These are phyloP conservation scores for Tothia fuscella DNA, from an alignment of 2,329 filamentous ascomycete species.

Conservation along the genomic window DNA sequence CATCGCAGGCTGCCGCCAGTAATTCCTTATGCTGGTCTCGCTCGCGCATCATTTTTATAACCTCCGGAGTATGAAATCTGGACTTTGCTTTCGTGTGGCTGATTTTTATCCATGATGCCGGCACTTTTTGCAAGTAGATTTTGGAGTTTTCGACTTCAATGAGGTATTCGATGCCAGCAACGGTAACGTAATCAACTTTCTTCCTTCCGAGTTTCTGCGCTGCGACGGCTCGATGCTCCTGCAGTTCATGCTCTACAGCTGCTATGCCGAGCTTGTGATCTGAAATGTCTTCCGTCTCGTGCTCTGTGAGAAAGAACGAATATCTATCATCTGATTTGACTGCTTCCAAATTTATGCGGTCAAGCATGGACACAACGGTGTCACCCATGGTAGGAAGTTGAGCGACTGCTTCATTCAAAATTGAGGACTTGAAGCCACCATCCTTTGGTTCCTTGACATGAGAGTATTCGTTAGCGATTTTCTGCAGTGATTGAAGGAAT, in stretches of 20 bases:
- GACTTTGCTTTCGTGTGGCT: conserved; percentile 87
- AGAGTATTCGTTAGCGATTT: conserved; percentile 65
- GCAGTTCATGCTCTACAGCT: conserved; percentile 80
- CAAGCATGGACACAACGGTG: conserved; percentile 61
- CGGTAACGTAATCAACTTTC: conserved; percentile 66
- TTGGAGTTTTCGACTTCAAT: conserved; percentile 70
- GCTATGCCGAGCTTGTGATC: conserved; percentile 88
- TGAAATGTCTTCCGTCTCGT: conserved; percentile 80
- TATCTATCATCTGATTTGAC: conserved; percentile 88
- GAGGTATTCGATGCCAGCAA: conserved; percentile 85
- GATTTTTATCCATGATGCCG: conserved; percentile 89
- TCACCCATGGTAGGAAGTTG: conserved; percentile 65
- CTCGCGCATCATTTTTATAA: conserved; percentile 70
- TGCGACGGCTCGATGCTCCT: conserved; percentile 60
- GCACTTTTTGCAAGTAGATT: conserved; percentile 65
- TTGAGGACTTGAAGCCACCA: conserved; percentile 57
- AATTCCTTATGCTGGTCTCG: conserved; percentile 92
- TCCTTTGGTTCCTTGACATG: conserved; percentile 52
- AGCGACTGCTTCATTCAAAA: conserved; percentile 60
- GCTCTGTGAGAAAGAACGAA: conserved; percentile 74
- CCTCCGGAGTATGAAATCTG: conserved; percentile 88
- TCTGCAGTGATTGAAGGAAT: conserved; percentile 75
- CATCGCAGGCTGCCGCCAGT: conserved; percentile 80
- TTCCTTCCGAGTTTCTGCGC: conserved; percentile 60
- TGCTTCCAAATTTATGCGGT: conserved; percentile 73